phyloP scores from a whole-genome alignment of 1,284 basidiomycete species.

The Stereum hirsutum region DNA sequence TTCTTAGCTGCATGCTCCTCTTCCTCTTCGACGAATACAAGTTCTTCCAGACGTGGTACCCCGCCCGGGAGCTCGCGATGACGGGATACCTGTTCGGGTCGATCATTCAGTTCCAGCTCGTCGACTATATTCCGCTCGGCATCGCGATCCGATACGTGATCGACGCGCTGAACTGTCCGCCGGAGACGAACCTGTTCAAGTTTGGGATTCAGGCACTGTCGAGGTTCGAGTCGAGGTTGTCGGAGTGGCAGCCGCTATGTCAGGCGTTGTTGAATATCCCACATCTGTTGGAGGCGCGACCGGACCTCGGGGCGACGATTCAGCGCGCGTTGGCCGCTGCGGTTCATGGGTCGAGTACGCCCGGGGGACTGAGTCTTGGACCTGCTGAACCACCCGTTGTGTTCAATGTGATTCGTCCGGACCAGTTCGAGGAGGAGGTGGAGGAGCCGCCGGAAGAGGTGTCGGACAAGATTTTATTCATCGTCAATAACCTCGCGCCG shows the following conservation, averaged over 20 bases:
- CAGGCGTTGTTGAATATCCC: slow-evolving; percentile 85
- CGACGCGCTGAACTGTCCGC: slow-evolving; percentile 85
- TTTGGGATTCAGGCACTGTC: slow-evolving; percentile 91
- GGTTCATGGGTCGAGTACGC: slow-evolving; percentile 28
- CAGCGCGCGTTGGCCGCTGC: slow-evolving; percentile 58
- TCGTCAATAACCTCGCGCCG: slow-evolving; percentile 95
- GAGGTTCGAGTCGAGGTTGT: slow-evolving; percentile 81
- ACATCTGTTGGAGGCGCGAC: slow-evolving; percentile 79
- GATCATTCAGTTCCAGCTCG: slow-evolving; percentile 88
- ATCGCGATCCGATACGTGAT: slow-evolving; percentile 97
- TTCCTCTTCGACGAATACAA: slow-evolving; percentile 99
- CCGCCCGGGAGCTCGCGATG: slow-evolving; percentile 89
- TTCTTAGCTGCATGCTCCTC: slow-evolving; percentile 98
- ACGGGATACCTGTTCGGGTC: slow-evolving; percentile 96
- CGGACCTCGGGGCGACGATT: slow-evolving; percentile 74
- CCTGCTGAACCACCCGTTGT: slow-evolving; percentile 40
- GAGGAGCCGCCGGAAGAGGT: slow-evolving; percentile 76
- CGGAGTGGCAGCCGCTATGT: slow-evolving; percentile 93
- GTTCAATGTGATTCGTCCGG: slow-evolving; percentile 70
- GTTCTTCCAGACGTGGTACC: slow-evolving; percentile 96
- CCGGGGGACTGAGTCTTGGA: slow-evolving; percentile 26
- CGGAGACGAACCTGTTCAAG: slow-evolving; percentile 90
- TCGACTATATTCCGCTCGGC: slow-evolving; percentile 92
- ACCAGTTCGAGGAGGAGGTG: slow-evolving; percentile 50
- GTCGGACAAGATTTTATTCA: slow-evolving; percentile 94